Evolutionary conservation across 495 filamentous ascomycete genomes (phyloP).

Genomic region (Gamarada debralockiae): DNA sequence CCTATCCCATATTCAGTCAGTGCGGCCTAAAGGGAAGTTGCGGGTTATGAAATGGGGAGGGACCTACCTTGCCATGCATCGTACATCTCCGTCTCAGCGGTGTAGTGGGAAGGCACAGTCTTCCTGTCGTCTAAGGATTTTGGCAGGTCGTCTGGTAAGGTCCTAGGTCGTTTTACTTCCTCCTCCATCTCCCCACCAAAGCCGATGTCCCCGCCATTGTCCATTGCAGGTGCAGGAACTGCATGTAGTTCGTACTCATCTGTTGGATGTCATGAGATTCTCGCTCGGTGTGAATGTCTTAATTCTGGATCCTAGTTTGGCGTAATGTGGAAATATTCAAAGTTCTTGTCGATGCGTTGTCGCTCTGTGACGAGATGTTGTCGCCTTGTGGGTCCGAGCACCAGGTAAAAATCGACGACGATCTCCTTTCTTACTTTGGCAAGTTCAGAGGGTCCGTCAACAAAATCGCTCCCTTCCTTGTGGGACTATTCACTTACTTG

Average conservation of each 20-base stretch:
- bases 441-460: too few species aligned
- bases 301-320: too few species aligned
- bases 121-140: slow-evolving; percentile 86
- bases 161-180: slow-evolving; percentile 18
- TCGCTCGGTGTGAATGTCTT: too few species aligned
- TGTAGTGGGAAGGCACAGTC: slow-evolving; percentile 46
- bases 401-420: too few species aligned
- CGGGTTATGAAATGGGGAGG: background rate
- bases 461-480: too few species aligned
- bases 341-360: too few species aligned
- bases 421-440: too few species aligned
- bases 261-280: background rate
- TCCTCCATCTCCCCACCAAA: slow-evolving; percentile 28
- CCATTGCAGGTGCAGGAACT: slow-evolving; percentile 39
- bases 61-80: slow-evolving; percentile 94
- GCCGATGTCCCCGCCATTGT: slow-evolving; percentile 43
- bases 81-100: slow-evolving; percentile 91
- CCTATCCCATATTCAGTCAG: slow-evolving; percentile 49
- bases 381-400: too few species aligned
- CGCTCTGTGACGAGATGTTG: too few species aligned
- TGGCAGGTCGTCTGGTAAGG: slow-evolving; percentile 81
- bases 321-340: too few species aligned
- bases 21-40: background rate
- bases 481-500: too few species aligned
- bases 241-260: slow-evolving; percentile 21